Conservation (phyloP, 257 asterid genomes). For the Leonotis leonurus region DNA sequence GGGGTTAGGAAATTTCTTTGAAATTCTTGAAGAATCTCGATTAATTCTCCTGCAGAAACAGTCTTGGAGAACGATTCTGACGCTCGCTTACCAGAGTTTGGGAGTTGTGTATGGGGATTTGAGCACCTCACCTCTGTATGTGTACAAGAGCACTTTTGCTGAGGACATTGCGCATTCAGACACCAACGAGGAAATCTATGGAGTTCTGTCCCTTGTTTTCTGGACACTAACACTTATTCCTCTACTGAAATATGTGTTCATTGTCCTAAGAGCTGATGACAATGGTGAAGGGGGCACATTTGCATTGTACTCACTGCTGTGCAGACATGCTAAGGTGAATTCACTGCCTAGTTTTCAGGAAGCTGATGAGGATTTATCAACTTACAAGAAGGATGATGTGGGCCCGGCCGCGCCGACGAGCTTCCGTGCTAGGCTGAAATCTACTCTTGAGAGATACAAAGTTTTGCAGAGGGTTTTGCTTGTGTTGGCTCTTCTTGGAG, state of each 20-base stretch:
- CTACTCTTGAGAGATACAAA: conserved; percentile 51
- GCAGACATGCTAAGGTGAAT: conserved; percentile 75
- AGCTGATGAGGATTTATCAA: conserved; percentile 70
- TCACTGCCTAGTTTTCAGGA: conserved; percentile 64
- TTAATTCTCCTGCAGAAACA: conserved; percentile 40
- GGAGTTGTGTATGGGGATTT: conserved; percentile 97
- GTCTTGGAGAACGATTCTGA: conserved; percentile 65
- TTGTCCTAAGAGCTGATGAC: conserved; percentile 89
- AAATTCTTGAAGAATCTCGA: not conserved
- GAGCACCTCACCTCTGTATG: conserved; percentile 83
- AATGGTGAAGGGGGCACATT: conserved; percentile 96
- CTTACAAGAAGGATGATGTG: conserved; percentile 44
- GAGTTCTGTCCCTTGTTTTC: conserved; percentile 76
- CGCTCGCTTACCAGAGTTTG: conserved; percentile 81
- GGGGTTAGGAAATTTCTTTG: not conserved
- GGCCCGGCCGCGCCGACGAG: conserved; percentile 37
- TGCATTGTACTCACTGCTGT: conserved; percentile 74
- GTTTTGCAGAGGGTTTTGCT: conserved; percentile 64
- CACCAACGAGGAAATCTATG: conserved; percentile 83
- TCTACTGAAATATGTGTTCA: conserved; percentile 67
- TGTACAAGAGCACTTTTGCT: conserved; percentile 72
- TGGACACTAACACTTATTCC: conserved; percentile 92
- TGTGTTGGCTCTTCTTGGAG: conserved; percentile 66
- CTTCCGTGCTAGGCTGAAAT: conserved; percentile 52
- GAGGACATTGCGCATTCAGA: conserved; percentile 76